Evolutionary conservation across 176 grass and related monocot species (phyloP), one percentile per base, ranked within the genome.

Genomic region (Bromus sterilis): DNA sequence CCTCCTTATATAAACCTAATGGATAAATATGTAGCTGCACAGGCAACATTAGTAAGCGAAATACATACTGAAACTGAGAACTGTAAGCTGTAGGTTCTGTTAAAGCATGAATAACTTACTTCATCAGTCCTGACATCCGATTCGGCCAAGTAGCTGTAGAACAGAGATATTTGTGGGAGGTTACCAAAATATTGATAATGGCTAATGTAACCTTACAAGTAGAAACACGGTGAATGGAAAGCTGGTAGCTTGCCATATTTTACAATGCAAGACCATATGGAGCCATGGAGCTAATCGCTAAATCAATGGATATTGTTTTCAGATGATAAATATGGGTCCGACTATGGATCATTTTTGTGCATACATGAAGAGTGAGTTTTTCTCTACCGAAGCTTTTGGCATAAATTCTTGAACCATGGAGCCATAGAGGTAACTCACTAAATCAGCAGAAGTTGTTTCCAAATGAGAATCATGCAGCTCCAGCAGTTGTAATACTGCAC

Each of bases 111-210:
- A 13, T 7, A 24, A 57, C 74, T 57, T 76, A 76, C 49, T 40
- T 77, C 75, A 41, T 77, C 75, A 77, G 23, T 60, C 56, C 55
- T 77, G 25, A 77, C 24, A 20, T 40, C 35, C 8, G 55, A 77
- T 40, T 77, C 75, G 11, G 55, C 13, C 75, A 77, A 60, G 75
- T 77, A 42, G 23, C 56, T 60, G 75, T 37, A 42, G 18, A 77
- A 39, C 35, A 60, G 1, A 60, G 12, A 0, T 34, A 3, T 34
- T 34, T 34, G 4, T 34, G 33, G 33, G 33, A 34, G 33, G 33
- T 34, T 34, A 34, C 33, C 33, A 34, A 34, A 34, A 34, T 34
- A 34, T 34, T 4, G 3, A 34, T 34, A 34, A 34, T 34, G 33
- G 33, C 33, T 34, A 34, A 34, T 3, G 33, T 34, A 34, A 34